A percentile compares a stretch with the other conserved stretches of the same genome.
Conservation (phyloP, 768 basidiomycete species). For the Calocybe indica region DNA sequence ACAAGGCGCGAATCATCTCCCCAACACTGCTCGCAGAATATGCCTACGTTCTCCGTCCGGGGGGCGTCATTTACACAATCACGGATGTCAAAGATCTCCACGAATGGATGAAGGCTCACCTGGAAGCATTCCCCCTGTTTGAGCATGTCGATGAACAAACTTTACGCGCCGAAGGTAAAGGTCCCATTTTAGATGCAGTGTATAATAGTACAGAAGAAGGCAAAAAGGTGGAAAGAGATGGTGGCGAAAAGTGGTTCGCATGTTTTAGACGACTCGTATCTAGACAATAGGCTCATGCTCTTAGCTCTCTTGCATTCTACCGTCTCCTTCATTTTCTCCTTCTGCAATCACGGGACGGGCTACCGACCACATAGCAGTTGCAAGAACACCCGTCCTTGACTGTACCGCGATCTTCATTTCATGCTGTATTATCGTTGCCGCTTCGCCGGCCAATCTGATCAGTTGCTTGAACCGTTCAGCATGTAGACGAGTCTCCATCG, state of each 20-base stretch:
- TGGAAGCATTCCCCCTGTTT: slow-evolving; percentile 86
- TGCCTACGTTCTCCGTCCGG: slow-evolving; percentile 85
- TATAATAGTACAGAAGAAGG: slow-evolving; percentile 92
- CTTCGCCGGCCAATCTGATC: slow-evolving; percentile 72
- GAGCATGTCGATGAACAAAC: slow-evolving; percentile 70
- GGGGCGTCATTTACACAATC: slow-evolving; percentile 97
- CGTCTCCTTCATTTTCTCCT: slow-evolving; percentile 28
- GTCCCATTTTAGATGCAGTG: slow-evolving; percentile 75
- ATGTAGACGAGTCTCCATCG: slow-evolving; percentile 92
- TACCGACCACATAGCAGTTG: slow-evolving; percentile 53
- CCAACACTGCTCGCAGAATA: slow-evolving; percentile 97
- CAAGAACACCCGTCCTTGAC: slow-evolving; percentile 54
- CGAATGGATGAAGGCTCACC: slow-evolving; percentile 90
- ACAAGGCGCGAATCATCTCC: slow-evolving; percentile 98
- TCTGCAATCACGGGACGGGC: slow-evolving; percentile 24
- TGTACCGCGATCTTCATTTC: slow-evolving; percentile 80
- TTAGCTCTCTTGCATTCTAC: slow-evolving; percentile 28
- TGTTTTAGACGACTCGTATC: slow-evolving; percentile 72
- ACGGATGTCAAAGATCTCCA: slow-evolving; percentile 94
- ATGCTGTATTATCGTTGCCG: slow-evolving; percentile 65
- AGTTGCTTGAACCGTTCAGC: slow-evolving; percentile 91
- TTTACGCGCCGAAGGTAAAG: slow-evolving; percentile 70
- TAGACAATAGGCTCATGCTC: slow-evolving; percentile 19
- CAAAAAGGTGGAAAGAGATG: slow-evolving; percentile 90
- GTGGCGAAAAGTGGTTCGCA: slow-evolving; percentile 87